These are phyloP conservation scores for Penicillium sp. DNA, from an alignment of 2,329 filamentous ascomycete genomes.

Conservation along the genomic window DNA sequence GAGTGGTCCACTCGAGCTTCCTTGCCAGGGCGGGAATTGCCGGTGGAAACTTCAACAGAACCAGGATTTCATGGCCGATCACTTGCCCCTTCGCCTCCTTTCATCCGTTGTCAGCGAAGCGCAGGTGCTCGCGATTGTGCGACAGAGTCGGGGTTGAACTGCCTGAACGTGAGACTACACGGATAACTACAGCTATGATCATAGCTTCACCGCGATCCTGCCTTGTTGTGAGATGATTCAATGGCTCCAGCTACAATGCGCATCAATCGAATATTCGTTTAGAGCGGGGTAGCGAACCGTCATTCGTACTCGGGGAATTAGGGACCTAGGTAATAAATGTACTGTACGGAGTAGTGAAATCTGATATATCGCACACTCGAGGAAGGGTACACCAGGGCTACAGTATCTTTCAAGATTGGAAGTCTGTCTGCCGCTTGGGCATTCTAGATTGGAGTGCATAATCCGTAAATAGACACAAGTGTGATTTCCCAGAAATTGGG, in stretches of 20 bases:
- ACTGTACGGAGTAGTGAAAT: too few species aligned
- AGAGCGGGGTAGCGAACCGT: not conserved
- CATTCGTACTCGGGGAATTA: too few species aligned
- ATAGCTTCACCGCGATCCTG: not conserved
- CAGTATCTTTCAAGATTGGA: too few species aligned
- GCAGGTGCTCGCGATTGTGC: slow-evolving; percentile 4
- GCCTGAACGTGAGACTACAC: not conserved
- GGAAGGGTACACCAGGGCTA: too few species aligned
- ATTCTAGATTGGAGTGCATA: not conserved
- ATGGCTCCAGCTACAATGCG: not conserved
- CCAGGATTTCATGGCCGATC: slow-evolving; percentile 6
- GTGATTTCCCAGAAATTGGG: not conserved
- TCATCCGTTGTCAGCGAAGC: not conserved
- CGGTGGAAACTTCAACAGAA: slow-evolving; percentile 13
- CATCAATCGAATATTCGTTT: not conserved
- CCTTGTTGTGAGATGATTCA: not conserved
- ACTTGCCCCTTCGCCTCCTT: not conserved
- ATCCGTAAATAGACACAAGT: not conserved
- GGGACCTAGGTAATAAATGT: too few species aligned
- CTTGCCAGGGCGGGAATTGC: slow-evolving; percentile 1
- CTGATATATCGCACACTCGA: slow-evolving; percentile 15
- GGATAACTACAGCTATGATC: not conserved
- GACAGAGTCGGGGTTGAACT: not conserved
- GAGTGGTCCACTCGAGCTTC: not conserved
- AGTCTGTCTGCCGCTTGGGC: not conserved